These are phyloP conservation scores for Aspergillus thermomutatus DNA, from an alignment of 2,329 filamentous ascomycete species.

Conservation along the genomic window DNA sequence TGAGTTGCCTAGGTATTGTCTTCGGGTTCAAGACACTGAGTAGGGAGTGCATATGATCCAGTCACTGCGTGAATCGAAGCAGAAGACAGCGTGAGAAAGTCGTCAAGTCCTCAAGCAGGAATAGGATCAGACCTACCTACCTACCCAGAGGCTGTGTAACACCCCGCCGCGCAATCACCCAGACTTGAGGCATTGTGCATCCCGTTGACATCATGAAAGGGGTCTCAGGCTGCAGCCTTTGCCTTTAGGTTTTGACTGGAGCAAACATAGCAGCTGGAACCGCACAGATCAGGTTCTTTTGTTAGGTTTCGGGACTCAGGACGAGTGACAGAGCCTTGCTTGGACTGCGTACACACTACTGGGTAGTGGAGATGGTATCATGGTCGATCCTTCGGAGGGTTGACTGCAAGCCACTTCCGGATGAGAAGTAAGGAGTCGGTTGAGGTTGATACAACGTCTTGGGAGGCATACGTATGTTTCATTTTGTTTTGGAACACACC, in stretches of 20 bases:
- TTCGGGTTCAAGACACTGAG: too few species aligned
- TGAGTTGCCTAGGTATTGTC: too few species aligned
- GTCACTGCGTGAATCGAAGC: not conserved
- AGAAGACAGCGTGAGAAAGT: not conserved
- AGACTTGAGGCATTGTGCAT: not conserved
- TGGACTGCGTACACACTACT: too few species aligned
- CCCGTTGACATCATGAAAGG: slow-evolving; percentile 6
- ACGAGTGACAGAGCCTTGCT: too few species aligned
- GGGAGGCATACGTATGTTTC: too few species aligned
- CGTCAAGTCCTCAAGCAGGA: not conserved
- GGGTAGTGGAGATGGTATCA: too few species aligned
- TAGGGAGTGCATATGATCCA: too few species aligned
- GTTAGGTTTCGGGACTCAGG: not conserved
- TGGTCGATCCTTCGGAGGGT: too few species aligned
- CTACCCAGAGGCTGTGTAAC: slow-evolving; percentile 2
- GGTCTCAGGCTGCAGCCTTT: not conserved
- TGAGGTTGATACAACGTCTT: too few species aligned
- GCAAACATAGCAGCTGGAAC: slow-evolving; percentile 1
- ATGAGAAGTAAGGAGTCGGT: too few species aligned
- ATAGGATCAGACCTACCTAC: not conserved
- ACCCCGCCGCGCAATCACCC: slow-evolving; percentile 2
- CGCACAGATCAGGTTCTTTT: not conserved
- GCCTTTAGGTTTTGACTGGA: not conserved
- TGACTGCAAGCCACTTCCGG: too few species aligned
- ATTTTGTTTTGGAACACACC: too few species aligned